Conservation (phyloP, 192 early-diverging fungal genomes). For the Chytriomyces sp. region DNA sequence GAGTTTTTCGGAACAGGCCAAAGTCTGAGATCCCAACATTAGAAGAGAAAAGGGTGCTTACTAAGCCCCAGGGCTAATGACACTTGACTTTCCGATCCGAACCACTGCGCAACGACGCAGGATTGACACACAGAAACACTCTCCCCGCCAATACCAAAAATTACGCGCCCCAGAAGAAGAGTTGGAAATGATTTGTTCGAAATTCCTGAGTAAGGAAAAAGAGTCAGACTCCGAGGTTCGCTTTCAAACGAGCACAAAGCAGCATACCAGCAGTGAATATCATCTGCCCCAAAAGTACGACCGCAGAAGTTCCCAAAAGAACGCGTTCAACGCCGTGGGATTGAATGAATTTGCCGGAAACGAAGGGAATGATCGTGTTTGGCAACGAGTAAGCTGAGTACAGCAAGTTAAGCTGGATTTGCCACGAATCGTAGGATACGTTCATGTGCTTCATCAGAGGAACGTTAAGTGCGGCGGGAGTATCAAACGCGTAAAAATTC, state of each 20-base stretch:
- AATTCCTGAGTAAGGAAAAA: constrained; percentile 56
- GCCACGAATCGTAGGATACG: constrained; percentile 44
- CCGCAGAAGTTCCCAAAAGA: constrained; percentile 45
- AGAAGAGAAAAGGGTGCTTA: constrained; percentile 36
- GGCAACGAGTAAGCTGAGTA: constrained; percentile 67
- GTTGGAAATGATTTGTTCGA: constrained; percentile 43
- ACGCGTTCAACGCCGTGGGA: constrained; percentile 4
- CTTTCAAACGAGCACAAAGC: no score
- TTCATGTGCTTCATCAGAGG: constrained; percentile 53
- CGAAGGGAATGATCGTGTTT: constrained; percentile 67
- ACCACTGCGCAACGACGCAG: constrained; percentile 54
- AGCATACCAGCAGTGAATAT: constrained; percentile 39
- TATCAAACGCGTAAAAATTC: constrained; percentile 50
- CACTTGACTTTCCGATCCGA: constrained; percentile 49
- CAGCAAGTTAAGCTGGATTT: constrained; percentile 61
- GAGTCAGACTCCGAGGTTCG: constrained; percentile 38
- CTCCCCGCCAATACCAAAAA: constrained; percentile 61
- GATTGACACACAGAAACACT: constrained; percentile 57
- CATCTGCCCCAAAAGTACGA: constrained; percentile 54
- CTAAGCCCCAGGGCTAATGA: constrained; percentile 60
- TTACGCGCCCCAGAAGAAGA: constrained; percentile 59
- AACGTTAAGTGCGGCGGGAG: constrained; percentile 55
- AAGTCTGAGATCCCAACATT: neutral
- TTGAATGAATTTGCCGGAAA: constrained; percentile 59
- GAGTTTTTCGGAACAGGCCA: neutral